These are phyloP conservation scores for Cetraspora pellucida DNA, from an alignment of 192 early-diverging fungal genomes.

Conservation along the genomic window DNA sequence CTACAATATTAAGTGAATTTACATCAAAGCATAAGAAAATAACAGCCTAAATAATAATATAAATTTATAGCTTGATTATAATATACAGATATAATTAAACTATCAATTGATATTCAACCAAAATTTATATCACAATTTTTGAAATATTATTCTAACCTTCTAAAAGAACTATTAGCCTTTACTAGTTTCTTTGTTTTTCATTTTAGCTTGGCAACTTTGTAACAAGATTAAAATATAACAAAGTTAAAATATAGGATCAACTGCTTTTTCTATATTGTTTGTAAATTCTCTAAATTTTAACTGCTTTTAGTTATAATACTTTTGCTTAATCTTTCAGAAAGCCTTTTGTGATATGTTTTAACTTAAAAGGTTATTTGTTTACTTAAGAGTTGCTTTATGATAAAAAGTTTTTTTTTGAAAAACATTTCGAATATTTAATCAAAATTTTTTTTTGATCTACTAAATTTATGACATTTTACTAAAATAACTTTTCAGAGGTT, in stretches of 20 bases:
- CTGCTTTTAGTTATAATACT: slow-evolving; percentile 30
- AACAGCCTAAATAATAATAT: slow-evolving; percentile 56
- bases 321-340: slow-evolving; percentile 78
- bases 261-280: slow-evolving; percentile 43
- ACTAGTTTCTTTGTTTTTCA: slow-evolving; percentile 82
- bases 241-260: slow-evolving; percentile 45
- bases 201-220: slow-evolving; percentile 74
- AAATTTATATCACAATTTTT: slow-evolving; percentile 71
- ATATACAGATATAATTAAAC: background rate
- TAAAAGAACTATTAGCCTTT: slow-evolving; percentile 77
- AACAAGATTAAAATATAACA: slow-evolving; percentile 72
- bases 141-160: slow-evolving; percentile 79
- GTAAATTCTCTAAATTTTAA: background rate
- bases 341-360: slow-evolving; percentile 85
- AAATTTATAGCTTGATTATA: background rate
- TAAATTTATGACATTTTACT: too few species aligned
- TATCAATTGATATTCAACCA: background rate
- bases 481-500: too few species aligned
- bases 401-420: slow-evolving; percentile 36
- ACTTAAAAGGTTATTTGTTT: slow-evolving; percentile 97
- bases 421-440: background rate
- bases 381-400: slow-evolving; percentile 70
- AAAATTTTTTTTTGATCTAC: too few species aligned
- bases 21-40: slow-evolving; percentile 87
- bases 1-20: slow-evolving; percentile 53